Conservation (phyloP, 352 stramenopile genomes). For the Phytophthora pisi region DNA sequence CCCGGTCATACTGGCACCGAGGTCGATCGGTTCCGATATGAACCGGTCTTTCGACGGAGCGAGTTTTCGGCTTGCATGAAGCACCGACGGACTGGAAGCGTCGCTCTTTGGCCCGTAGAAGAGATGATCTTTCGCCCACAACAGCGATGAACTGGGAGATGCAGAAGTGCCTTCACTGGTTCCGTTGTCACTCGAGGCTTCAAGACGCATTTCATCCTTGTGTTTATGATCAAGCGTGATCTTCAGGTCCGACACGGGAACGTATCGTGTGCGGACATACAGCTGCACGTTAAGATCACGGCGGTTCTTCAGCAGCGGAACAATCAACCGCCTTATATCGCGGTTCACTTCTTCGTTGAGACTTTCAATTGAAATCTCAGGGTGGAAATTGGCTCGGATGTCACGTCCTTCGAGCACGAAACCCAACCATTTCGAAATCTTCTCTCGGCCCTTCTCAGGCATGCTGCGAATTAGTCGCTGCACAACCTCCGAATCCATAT, state of each 20-base stretch:
- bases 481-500: slow-evolving; percentile 80
- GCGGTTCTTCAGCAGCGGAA: slow-evolving; percentile 73
- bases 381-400: slow-evolving; percentile 76
- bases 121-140: slow-evolving; percentile 64
- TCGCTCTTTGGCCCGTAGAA: slow-evolving; percentile 76
- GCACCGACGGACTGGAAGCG: slow-evolving; percentile 58
- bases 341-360: slow-evolving; percentile 66
- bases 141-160: slow-evolving; percentile 20
- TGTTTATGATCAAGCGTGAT: slow-evolving; percentile 69
- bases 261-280: slow-evolving; percentile 65
- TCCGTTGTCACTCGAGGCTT: slow-evolving; percentile 25
- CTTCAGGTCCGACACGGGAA: slow-evolving; percentile 69
- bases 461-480: slow-evolving; percentile 71
- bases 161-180: slow-evolving; percentile 19
- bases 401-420: slow-evolving; percentile 76
- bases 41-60: slow-evolving; percentile 53
- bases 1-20: slow-evolving; percentile 58
- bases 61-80: slow-evolving; percentile 51
- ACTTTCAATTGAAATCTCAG: slow-evolving; percentile 71
- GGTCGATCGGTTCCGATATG: slow-evolving; percentile 63
- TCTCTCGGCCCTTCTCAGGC: slow-evolving; percentile 64
- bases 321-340: slow-evolving; percentile 74
- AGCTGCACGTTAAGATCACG: slow-evolving; percentile 72
- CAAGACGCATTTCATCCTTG: slow-evolving; percentile 64
- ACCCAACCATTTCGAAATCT: slow-evolving; percentile 74